Evolutionary conservation across 768 basidiomycete genomes (phyloP).

Genomic region (Cystobasidium onofrii): DNA sequence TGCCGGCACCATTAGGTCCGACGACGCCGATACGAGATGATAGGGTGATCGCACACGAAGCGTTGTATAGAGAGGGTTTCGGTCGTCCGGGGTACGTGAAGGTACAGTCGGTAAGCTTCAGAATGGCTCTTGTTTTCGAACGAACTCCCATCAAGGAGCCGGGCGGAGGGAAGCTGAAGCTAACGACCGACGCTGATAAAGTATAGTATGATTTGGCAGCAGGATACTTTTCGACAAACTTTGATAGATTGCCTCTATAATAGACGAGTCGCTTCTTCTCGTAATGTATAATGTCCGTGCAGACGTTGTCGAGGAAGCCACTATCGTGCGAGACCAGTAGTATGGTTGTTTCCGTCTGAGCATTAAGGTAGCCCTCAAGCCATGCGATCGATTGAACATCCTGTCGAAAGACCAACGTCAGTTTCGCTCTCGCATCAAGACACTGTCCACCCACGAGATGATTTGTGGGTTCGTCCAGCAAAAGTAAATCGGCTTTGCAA

Average conservation of each 20-base stretch:
- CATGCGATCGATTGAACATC: constrained; percentile 69
- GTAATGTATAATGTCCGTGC: constrained; percentile 95
- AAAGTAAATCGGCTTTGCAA: constrained; percentile 63
- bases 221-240: constrained; percentile 80
- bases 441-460: constrained; percentile 55
- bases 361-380: constrained; percentile 78
- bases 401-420: constrained; percentile 22
- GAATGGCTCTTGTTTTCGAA: constrained; percentile 87
- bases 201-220: constrained; percentile 96
- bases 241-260: constrained; percentile 83
- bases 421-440: neutral
- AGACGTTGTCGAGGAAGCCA: constrained; percentile 88
- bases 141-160: constrained; percentile 95
- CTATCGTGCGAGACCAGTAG: constrained; percentile 95
- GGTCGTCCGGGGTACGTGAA: constrained; percentile 84
- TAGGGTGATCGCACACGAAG: constrained; percentile 85
- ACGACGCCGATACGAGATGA: constrained; percentile 97
- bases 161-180: constrained; percentile 90
- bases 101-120: constrained; percentile 83
- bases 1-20: constrained; percentile 77
- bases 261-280: constrained; percentile 92
- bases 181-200: constrained; percentile 81
- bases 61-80: constrained; percentile 71
- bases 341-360: constrained; percentile 76
- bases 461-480: constrained; percentile 76